Percentiles rank a stretch among this genome's conserved stretches.
These are phyloP conservation scores for Colletotrichum eleusines DNA, from an alignment of 2,329 filamentous ascomycete species.

Conservation along the genomic window DNA sequence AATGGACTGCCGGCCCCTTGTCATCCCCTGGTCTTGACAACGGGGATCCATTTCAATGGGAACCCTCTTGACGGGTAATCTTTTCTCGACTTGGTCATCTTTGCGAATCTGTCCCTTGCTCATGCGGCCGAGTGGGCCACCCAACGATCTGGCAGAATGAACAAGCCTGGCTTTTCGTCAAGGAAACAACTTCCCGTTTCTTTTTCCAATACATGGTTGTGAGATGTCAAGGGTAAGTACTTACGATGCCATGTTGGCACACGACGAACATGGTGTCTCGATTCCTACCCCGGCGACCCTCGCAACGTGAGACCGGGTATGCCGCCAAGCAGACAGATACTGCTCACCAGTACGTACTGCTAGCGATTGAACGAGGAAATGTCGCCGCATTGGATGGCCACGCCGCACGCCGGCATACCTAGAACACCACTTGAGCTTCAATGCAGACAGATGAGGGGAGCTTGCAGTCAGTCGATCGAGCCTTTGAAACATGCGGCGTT, in stretches of 20 bases:
- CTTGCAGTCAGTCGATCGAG: constrained; percentile 36
- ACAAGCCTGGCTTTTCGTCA: constrained; percentile 37
- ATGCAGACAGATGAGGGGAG: constrained; percentile 39
- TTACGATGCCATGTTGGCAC: constrained; percentile 37
- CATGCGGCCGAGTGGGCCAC: constrained; percentile 35
- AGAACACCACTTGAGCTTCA: constrained; percentile 15
- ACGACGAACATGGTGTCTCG: constrained; percentile 17
- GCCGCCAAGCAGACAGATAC: constrained; percentile 29
- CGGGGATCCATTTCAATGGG: constrained; percentile 34
- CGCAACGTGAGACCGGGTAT: constrained; percentile 22
- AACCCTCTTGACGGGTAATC: constrained; percentile 36
- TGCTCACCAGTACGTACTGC: constrained; percentile 8
- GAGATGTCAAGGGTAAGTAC: constrained; percentile 36
- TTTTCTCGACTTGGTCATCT: constrained; percentile 39
- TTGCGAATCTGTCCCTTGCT: constrained; percentile 39
- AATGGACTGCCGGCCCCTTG: constrained; percentile 28
- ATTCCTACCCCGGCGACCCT: constrained; percentile 26
- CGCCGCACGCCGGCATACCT: constrained; percentile 21
- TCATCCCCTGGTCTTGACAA: constrained; percentile 20
- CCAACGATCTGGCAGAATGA: constrained; percentile 40
- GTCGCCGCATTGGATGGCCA: constrained; percentile 2
- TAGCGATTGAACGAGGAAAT: not conserved
- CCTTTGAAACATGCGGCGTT: constrained; percentile 41
- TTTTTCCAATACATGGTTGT: constrained; percentile 30
- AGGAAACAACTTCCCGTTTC: constrained; percentile 38